phyloP scores from a whole-genome alignment of 2,329 filamentous ascomycete species.

The Colletotrichum scovillei region DNA sequence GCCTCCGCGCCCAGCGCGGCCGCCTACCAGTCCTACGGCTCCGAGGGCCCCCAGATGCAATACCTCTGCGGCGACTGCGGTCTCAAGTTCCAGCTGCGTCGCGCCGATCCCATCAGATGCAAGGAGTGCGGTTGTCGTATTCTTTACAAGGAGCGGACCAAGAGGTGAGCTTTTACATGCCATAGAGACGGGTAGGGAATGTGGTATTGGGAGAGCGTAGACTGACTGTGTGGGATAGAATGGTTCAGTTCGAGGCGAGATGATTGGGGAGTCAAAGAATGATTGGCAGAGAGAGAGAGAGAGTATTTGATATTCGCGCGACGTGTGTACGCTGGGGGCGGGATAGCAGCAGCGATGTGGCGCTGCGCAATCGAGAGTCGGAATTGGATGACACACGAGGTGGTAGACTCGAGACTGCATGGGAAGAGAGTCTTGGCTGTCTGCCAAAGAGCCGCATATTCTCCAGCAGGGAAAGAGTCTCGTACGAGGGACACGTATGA shows the following conservation, averaged over 20 bases:
- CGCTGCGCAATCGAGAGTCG: neutral
- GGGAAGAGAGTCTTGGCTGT: neutral
- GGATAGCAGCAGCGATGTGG: neutral
- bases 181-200: neutral
- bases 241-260: constrained; percentile 98
- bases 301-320: neutral
- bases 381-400: neutral
- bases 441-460: neutral
- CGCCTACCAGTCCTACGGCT: constrained; percentile 55
- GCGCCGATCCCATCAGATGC: constrained; percentile 85
- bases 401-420: neutral
- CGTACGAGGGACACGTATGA: neutral
- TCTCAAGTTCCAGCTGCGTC: constrained; percentile 78
- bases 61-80: constrained; percentile 90
- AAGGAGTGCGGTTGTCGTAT: constrained; percentile 95
- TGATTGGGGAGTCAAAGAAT: constrained; percentile 49
- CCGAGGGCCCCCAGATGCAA: constrained; percentile 68
- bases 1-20: constrained; percentile 53
- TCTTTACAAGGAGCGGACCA: constrained; percentile 97
- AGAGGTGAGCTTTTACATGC: constrained; percentile 74
- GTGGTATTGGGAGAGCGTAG: neutral
- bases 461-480: neutral
- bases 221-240: constrained; percentile 64
- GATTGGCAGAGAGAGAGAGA: neutral
- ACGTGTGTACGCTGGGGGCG: neutral